A percentile compares a stretch with the other conserved stretches of the same genome.
These are phyloP conservation scores for Amanita jacksonii DNA, from an alignment of 768 basidiomycete species.

Conservation along the genomic window DNA sequence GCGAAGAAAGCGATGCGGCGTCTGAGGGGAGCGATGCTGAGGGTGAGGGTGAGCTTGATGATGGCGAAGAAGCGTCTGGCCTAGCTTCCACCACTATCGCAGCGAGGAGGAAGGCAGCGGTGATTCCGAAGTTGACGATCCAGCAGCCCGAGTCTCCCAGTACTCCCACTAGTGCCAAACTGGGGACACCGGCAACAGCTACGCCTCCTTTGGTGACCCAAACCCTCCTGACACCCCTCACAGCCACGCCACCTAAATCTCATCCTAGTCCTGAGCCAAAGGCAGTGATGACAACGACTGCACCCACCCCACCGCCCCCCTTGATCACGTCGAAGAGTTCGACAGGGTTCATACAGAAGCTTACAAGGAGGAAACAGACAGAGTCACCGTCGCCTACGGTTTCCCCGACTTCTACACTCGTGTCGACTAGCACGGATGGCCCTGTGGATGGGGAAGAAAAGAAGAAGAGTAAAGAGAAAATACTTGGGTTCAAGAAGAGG, in stretches of 20 bases:
- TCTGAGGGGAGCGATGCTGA: constrained; percentile 5
- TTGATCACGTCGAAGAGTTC: background rate
- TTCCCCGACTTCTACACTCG: constrained; percentile 7
- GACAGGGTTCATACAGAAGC: constrained; percentile 14
- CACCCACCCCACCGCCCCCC: background rate
- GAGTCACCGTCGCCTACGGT: background rate
- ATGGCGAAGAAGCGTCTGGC: constrained; percentile 19
- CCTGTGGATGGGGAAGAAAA: constrained; percentile 7
- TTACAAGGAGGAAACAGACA: constrained; percentile 11
- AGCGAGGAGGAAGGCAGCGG: too few species aligned
- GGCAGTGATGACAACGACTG: background rate
- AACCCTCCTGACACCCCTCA: too few species aligned
- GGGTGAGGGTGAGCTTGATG: constrained; percentile 24
- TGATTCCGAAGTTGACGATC: background rate
- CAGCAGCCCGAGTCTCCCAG: constrained; percentile 7
- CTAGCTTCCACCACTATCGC: too few species aligned
- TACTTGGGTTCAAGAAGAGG: background rate
- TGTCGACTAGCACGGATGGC: background rate
- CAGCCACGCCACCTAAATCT: too few species aligned
- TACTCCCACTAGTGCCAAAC: constrained; percentile 5
- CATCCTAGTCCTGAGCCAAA: background rate
- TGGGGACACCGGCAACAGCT: background rate
- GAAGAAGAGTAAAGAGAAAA: constrained; percentile 8
- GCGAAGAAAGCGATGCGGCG: background rate
- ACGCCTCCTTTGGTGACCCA: background rate